Percentiles rank a stretch among this genome's conserved stretches.
These are phyloP conservation scores for Coemansia sp. DNA, from an alignment of 192 early-diverging fungal genomes.

Conservation along the genomic window DNA sequence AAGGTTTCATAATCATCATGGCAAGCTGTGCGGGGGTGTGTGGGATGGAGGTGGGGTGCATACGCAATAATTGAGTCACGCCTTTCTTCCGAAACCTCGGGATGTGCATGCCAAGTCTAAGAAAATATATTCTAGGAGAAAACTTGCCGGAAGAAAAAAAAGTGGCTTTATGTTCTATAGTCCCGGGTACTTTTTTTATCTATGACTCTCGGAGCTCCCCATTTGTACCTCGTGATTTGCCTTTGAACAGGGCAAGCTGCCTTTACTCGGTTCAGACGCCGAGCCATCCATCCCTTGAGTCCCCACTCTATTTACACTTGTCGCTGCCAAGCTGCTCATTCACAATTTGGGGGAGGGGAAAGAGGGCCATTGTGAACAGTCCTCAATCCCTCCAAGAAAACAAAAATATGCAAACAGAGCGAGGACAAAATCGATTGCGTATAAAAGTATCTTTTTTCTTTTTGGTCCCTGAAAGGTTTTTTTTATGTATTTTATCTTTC, in stretches of 20 bases:
- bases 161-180: too few relatives aligned
- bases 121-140: not conserved
- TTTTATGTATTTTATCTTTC: not conserved
- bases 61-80: not conserved
- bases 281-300: conserved; percentile 5
- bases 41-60: not conserved
- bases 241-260: not conserved
- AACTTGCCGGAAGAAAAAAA: too few relatives aligned
- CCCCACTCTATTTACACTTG: conserved; percentile 4
- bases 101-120: not conserved
- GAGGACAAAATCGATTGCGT: conserved; percentile 3
- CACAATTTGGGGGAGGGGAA: not conserved
- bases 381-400: not conserved
- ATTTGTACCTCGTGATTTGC: not conserved
- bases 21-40: not conserved
- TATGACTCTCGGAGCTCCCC: not conserved
- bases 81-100: not conserved
- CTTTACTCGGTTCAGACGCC: not conserved
- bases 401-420: conserved; percentile 2
- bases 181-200: not conserved
- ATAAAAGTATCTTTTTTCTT: not conserved
- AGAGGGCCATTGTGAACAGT: not conserved
- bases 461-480: not conserved
- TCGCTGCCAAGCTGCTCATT: not conserved
- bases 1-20: not conserved